Evolutionary conservation across 306 rosid species (phyloP).

Genomic region (Canavalia ensiformis): DNA sequence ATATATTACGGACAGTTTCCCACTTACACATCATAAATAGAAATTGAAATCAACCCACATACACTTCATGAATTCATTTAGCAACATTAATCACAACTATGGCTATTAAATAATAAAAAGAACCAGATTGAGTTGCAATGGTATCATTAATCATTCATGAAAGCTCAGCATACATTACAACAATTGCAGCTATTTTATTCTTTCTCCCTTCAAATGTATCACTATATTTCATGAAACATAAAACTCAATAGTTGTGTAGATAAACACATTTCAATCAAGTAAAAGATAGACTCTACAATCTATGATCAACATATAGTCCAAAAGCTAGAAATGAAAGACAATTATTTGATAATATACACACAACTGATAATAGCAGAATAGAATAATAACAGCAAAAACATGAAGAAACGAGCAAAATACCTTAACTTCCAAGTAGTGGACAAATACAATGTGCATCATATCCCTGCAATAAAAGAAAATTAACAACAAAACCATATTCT

Average conservation of each 20-base stretch:
- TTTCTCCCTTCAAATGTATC: not conserved
- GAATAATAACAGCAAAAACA: slow-evolving; percentile 2
- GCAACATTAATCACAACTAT: slow-evolving; percentile 12
- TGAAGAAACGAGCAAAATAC: slow-evolving; percentile 53
- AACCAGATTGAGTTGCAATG: slow-evolving; percentile 1
- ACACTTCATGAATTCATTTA: not conserved
- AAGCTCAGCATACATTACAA: not conserved
- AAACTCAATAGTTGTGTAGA: slow-evolving; percentile 3
- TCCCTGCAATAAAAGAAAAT: slow-evolving; percentile 69
- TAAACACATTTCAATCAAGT: slow-evolving; percentile 36
- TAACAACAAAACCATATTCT: slow-evolving; percentile 39
- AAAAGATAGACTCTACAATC: slow-evolving; percentile 4
- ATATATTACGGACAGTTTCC: not conserved
- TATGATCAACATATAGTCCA: slow-evolving; percentile 9
- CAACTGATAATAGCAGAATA: not conserved
- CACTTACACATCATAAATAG: not conserved
- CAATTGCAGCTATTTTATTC: slow-evolving; percentile 16
- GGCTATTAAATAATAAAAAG: not conserved
- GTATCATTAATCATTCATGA: slow-evolving; percentile 9
- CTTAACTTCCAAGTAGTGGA: slow-evolving; percentile 96
- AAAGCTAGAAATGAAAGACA: slow-evolving; percentile 29
- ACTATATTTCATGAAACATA: slow-evolving; percentile 15
- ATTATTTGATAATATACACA: not conserved
- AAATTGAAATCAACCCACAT: not conserved
- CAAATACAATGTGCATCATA: slow-evolving; percentile 92